These are phyloP conservation scores for Apiotrichum porosum DNA, from an alignment of 1,284 basidiomycete genomes.

Conservation along the genomic window DNA sequence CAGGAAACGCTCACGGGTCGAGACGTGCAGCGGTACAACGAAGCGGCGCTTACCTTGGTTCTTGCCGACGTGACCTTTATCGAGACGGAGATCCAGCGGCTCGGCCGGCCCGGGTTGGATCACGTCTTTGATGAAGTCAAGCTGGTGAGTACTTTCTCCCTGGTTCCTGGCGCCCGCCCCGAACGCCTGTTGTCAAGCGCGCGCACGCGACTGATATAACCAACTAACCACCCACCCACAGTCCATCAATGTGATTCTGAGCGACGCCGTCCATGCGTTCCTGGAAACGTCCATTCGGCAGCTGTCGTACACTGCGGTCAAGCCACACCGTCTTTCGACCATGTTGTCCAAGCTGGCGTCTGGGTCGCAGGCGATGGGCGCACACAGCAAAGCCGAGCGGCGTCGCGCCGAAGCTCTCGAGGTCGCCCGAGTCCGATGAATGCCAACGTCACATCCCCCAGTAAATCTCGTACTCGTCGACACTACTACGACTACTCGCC, in stretches of 20 bases:
- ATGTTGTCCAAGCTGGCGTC: constrained; percentile 70
- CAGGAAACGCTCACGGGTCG: constrained; percentile 40
- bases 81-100: constrained; percentile 70
- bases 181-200: too few species aligned
- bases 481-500: too few species aligned
- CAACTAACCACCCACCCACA: constrained; percentile 42
- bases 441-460: too few species aligned
- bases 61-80: constrained; percentile 78
- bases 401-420: constrained; percentile 72
- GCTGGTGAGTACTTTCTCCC: constrained; percentile 61
- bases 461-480: too few species aligned
- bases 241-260: constrained; percentile 72
- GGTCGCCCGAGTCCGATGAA: constrained; percentile 33
- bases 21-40: constrained; percentile 76
- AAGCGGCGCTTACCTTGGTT: constrained; percentile 78
- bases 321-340: constrained; percentile 66
- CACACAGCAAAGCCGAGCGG: constrained; percentile 55
- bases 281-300: constrained; percentile 68
- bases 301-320: constrained; percentile 65
- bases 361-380: constrained; percentile 43
- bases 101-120: constrained; percentile 64
- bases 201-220: too few species aligned
- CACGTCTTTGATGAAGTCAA: constrained; percentile 77
- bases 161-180: neutral
- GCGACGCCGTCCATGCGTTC: constrained; percentile 70